phyloP scores from a whole-genome alignment of 2,329 filamentous ascomycete species.

The Exutisphaerella laricina region DNA sequence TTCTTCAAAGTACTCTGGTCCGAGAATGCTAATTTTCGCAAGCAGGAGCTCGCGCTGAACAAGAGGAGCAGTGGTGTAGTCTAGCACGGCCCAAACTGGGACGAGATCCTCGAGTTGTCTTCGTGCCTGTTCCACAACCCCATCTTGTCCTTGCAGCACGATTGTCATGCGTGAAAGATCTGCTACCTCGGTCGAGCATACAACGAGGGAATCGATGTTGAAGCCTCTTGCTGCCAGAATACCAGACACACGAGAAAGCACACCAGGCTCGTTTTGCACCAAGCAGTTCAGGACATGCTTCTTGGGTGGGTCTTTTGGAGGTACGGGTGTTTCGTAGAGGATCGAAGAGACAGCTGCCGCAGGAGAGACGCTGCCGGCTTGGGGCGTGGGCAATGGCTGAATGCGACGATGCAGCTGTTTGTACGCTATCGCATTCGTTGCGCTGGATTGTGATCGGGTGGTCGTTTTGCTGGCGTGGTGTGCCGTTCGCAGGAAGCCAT shows the following conservation, averaged over 20 bases:
- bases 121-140: slow-evolving; percentile 93
- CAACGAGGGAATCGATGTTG: slow-evolving; percentile 97
- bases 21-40: slow-evolving; percentile 93
- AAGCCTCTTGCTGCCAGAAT: slow-evolving; percentile 94
- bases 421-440: slow-evolving; percentile 92
- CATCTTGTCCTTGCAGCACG: slow-evolving; percentile 90
- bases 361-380: slow-evolving; percentile 70
- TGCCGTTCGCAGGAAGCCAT: no score
- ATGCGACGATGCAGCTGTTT: slow-evolving; percentile 90
- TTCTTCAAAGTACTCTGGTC: slow-evolving; percentile 97
- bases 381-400: slow-evolving; percentile 67
- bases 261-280: slow-evolving; percentile 97
- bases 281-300: slow-evolving; percentile 96
- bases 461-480: slow-evolving; percentile 47
- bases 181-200: slow-evolving; percentile 95
- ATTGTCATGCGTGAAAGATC: slow-evolving; percentile 99
- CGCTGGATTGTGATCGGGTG: slow-evolving; percentile 4
- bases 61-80: slow-evolving; percentile 87
- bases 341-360: slow-evolving; percentile 96
- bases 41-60: slow-evolving; percentile 94
- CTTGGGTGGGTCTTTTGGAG: slow-evolving; percentile 77
- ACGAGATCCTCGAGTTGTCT: slow-evolving; percentile 94
- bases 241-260: slow-evolving; percentile 90
- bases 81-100: slow-evolving; percentile 95
- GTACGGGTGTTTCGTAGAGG: slow-evolving; percentile 92